Evolutionary conservation across 495 filamentous ascomycete species (phyloP).

Genomic region (Annulohypoxylon moriforme): DNA sequence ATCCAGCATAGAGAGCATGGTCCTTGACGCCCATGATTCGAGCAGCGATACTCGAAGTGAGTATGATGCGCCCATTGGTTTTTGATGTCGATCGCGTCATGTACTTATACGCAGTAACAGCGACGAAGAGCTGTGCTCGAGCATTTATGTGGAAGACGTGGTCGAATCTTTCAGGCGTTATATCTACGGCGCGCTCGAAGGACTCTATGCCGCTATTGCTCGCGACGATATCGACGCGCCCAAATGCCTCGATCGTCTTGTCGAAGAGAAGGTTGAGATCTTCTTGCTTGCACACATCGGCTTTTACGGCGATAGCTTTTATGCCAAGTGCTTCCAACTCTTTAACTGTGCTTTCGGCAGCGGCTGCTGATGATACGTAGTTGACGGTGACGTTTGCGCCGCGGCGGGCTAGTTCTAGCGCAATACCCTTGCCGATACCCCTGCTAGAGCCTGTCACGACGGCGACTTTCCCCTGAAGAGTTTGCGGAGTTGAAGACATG

Average conservation of each 20-base stretch:
- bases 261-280: conserved; percentile 23
- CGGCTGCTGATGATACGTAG: conserved; percentile 10
- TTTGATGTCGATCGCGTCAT: conserved; percentile 1
- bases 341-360: conserved; percentile 9
- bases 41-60: conserved; percentile 24
- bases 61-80: conserved; percentile 7
- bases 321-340: conserved; percentile 11
- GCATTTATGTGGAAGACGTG: conserved; percentile 23
- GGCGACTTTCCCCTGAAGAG: conserved; percentile 19
- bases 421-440: conserved; percentile 23
- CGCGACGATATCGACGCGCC: conserved; percentile 17
- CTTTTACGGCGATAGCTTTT: conserved; percentile 20
- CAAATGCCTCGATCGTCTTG: conserved; percentile 14
- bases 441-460: conserved; percentile 22
- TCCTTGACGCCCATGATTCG: conserved; percentile 17
- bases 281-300: neutral
- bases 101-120: conserved; percentile 8
- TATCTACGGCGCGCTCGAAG: conserved; percentile 19
- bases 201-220: conserved; percentile 30
- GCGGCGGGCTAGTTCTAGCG: conserved; percentile 18
- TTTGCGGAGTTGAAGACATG: conserved; percentile 10
- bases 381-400: conserved; percentile 23
- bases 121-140: conserved; percentile 21
- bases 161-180: conserved; percentile 23
- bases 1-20: conserved; percentile 20